These are phyloP conservation scores for Chiua virens DNA, from an alignment of 768 basidiomycete species.

Conservation along the genomic window DNA sequence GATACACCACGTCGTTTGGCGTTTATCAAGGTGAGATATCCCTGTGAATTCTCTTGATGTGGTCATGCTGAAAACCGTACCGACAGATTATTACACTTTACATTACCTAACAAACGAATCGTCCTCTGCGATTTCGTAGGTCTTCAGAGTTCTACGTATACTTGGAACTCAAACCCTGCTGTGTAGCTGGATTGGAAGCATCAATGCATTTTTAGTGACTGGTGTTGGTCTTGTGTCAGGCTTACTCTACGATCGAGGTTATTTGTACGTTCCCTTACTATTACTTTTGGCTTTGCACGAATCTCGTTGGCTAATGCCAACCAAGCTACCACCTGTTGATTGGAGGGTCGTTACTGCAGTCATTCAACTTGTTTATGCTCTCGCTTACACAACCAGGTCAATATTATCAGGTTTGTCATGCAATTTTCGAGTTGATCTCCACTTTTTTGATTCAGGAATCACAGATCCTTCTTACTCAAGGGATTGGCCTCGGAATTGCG, in stretches of 20 bases:
- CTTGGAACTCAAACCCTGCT: not conserved
- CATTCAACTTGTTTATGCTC: slow-evolving; percentile 43
- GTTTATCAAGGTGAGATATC: slow-evolving; percentile 38
- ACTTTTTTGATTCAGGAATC: not conserved
- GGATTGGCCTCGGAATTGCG: slow-evolving; percentile 46
- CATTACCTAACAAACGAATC: slow-evolving; percentile 35
- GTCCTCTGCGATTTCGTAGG: slow-evolving; percentile 39
- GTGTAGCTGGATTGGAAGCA: slow-evolving; percentile 46
- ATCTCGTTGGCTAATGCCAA: not conserved
- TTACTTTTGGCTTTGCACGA: not conserved
- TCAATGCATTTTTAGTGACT: slow-evolving; percentile 42
- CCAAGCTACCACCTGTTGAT: slow-evolving; percentile 45
- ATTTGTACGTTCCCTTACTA: slow-evolving; percentile 41
- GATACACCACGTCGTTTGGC: slow-evolving; percentile 38
- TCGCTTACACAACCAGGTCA: slow-evolving; percentile 42
- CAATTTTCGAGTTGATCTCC: not conserved
- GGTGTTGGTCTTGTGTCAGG: slow-evolving; percentile 43
- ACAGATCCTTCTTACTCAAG: slow-evolving; percentile 51
- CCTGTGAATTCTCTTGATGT: not conserved
- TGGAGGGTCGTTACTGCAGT: slow-evolving; percentile 44
- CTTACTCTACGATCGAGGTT: slow-evolving; percentile 50
- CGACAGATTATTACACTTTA: slow-evolving; percentile 41
- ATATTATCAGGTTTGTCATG: slow-evolving; percentile 41
- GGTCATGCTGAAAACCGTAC: not conserved
- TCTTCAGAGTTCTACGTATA: not conserved